These are phyloP conservation scores for Solanum chilense DNA, from an alignment of 257 asterid genomes.

Conservation along the genomic window DNA sequence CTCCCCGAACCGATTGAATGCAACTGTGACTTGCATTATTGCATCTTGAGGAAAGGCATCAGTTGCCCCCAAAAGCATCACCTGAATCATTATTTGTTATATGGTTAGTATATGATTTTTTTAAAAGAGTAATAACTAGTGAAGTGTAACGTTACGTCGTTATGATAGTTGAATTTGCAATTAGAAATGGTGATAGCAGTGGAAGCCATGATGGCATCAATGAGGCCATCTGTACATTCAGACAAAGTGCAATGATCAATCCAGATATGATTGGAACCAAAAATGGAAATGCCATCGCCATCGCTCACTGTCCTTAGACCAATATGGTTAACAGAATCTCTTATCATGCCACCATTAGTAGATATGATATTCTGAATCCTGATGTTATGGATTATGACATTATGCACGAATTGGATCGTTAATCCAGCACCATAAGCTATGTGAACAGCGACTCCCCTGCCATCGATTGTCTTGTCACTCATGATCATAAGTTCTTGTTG, in stretches of 20 bases:
- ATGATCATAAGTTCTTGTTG: slow-evolving; percentile 33
- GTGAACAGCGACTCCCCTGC: slow-evolving; percentile 38
- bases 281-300: slow-evolving; percentile 20
- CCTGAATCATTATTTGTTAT: background rate
- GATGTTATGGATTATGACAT: slow-evolving; percentile 41
- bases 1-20: slow-evolving; percentile 43
- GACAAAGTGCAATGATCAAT: background rate
- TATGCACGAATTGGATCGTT: slow-evolving; percentile 36
- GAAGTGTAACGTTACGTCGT: background rate
- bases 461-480: slow-evolving; percentile 49
- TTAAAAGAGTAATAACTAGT: background rate
- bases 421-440: slow-evolving; percentile 50
- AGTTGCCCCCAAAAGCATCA: slow-evolving; percentile 43
- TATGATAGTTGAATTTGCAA: slow-evolving; percentile 5
- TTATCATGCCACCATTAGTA: slow-evolving; percentile 35
- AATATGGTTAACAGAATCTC: slow-evolving; percentile 29
- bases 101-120: background rate
- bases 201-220: slow-evolving; percentile 1
- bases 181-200: slow-evolving; percentile 3
- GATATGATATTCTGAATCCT: slow-evolving; percentile 35
- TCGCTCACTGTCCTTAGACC: slow-evolving; percentile 46
- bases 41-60: slow-evolving; percentile 18
- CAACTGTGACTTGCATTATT: slow-evolving; percentile 50
- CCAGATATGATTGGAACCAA: background rate
- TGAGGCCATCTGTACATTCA: background rate